Evolutionary conservation across 768 basidiomycete species (phyloP).

Genomic region (Dioszegia hungarica): DNA sequence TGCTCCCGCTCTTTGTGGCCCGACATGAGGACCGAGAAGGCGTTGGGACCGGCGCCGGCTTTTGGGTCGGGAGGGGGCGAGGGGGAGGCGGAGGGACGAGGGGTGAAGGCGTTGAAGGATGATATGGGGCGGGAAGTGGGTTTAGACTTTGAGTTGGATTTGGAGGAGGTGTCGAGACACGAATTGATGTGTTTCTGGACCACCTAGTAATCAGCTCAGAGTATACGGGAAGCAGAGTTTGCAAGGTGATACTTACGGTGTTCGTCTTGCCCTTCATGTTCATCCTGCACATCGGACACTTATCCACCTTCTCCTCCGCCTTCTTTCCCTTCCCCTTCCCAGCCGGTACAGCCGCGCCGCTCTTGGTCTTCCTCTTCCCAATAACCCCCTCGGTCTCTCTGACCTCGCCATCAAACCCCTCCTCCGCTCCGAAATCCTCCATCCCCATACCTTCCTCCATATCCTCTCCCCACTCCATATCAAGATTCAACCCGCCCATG

Average conservation of each 20-base stretch:
- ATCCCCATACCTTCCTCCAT: constrained; percentile 62
- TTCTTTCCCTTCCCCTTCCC: constrained; percentile 7
- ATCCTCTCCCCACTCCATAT: constrained; percentile 64
- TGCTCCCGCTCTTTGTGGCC: constrained; percentile 71
- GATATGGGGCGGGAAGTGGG: constrained; percentile 36
- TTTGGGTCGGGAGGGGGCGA: constrained; percentile 22
- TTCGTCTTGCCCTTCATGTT: constrained; percentile 35
- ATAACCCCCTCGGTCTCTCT: constrained; percentile 67
- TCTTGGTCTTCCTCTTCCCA: constrained; percentile 35
- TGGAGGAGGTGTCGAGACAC: constrained; percentile 53
- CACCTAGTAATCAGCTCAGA: constrained; percentile 49
- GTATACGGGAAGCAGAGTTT: neutral
- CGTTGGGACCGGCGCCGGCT: constrained; percentile 44
- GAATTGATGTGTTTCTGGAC: constrained; percentile 58
- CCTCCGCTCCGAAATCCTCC: constrained; percentile 40
- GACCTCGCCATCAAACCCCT: constrained; percentile 54
- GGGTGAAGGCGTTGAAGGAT: constrained; percentile 30
- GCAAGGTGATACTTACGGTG: constrained; percentile 33
- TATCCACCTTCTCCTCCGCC: constrained; percentile 6
- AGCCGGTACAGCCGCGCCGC: constrained; percentile 13
- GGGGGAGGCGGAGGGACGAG: constrained; percentile 29
- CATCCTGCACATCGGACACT: constrained; percentile 41
- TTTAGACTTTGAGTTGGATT: constrained; percentile 6
- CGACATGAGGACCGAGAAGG: constrained; percentile 86
- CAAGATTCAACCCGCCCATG: constrained; percentile 24